Base-by-base conservation (phyloP, 1,284 basidiomycete genomes). In the Naganishia albida region DNA sequence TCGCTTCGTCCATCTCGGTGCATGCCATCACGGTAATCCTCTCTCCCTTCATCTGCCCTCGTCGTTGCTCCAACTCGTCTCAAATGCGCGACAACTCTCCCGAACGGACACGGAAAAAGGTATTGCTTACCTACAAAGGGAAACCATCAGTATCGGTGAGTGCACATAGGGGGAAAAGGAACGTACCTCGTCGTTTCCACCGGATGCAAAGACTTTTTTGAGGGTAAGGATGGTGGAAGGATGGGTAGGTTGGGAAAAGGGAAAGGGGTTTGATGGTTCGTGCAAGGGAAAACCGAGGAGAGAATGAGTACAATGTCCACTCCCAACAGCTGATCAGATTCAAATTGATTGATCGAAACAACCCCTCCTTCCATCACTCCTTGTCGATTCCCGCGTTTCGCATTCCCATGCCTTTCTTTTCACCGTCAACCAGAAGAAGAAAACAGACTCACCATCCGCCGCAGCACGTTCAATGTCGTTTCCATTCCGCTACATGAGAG, bases 141-240 rank as follows among this genome's bases (percentile, higher is more conserved):
- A 46, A 50, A 23, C 43, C 39, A 48, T 52, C 38, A 48, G 51
- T 30, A 20, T 15, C 48, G 42, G 13, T 26, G 13, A 13, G n/a
- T 0, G 39, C 16, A 10, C 13, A 15, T 20, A 3, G 38, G 39
- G 46, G 18, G 43, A 49, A 66, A 50, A 38, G 26, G 43, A n/a
- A 70, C 75, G 69, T 60, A 77, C 77, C 75, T 79, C 77, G 71
- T 77, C 77, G 72, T 76, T 75, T 67, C 70, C 72, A 64, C 75
- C 53, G 67, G 65, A 42, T 77, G 74, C 75, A 62, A 78, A 76
- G 53, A 76, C 77, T 79, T 34, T 34, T 34, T 79, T 77, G n/a
- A n/a, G n/a, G n/a, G n/a, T 57, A 73, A 73, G 25, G 38, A 54
- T 76, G 67, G 62, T 71, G 72, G 67, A 76, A 74, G 23, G 70